These are phyloP conservation scores for Calonectria pteridis DNA, from an alignment of 2,329 filamentous ascomycete genomes.

Conservation along the genomic window DNA sequence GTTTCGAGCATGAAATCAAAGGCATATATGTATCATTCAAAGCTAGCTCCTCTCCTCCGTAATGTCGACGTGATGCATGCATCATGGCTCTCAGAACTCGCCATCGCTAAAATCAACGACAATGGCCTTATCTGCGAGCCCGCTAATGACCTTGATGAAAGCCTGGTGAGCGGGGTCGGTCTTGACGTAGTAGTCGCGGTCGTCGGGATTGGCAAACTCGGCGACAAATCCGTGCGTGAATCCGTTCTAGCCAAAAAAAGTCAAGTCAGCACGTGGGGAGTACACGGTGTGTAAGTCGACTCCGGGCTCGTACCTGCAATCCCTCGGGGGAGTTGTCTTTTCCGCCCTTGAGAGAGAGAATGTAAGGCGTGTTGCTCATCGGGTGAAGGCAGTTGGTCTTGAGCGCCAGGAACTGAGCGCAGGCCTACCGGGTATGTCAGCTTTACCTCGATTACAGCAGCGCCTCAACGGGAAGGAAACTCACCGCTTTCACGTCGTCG, in stretches of 20 bases:
- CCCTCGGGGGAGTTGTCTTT: constrained; percentile 73
- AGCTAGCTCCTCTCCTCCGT: background rate
- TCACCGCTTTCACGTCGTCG: constrained; percentile 68
- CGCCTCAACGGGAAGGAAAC: constrained; percentile 37
- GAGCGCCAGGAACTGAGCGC: constrained; percentile 59
- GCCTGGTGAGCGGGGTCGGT: constrained; percentile 73
- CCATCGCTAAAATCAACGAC: constrained; percentile 73
- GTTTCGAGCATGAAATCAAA: background rate
- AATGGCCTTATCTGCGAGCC: constrained; percentile 63
- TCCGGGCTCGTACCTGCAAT: constrained; percentile 59
- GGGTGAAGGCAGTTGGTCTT: constrained; percentile 73
- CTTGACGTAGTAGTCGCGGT: constrained; percentile 76
- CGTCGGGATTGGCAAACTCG: constrained; percentile 72
- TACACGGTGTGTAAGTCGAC: background rate
- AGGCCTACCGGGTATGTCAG: constrained; percentile 41
- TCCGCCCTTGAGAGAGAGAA: constrained; percentile 70
- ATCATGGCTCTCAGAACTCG: constrained; percentile 42
- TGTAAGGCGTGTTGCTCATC: constrained; percentile 68
- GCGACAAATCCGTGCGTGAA: constrained; percentile 78
- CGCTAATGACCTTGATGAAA: constrained; percentile 66
- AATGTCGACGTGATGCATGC: background rate
- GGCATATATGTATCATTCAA: background rate
- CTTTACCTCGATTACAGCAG: background rate
- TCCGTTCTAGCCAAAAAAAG: constrained; percentile 64
- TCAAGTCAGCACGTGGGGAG: background rate